A percentile compares a stretch with the other conserved stretches of the same genome.
These are phyloP conservation scores for Boletus rex-veris DNA, from an alignment of 768 basidiomycete species.

Conservation along the genomic window DNA sequence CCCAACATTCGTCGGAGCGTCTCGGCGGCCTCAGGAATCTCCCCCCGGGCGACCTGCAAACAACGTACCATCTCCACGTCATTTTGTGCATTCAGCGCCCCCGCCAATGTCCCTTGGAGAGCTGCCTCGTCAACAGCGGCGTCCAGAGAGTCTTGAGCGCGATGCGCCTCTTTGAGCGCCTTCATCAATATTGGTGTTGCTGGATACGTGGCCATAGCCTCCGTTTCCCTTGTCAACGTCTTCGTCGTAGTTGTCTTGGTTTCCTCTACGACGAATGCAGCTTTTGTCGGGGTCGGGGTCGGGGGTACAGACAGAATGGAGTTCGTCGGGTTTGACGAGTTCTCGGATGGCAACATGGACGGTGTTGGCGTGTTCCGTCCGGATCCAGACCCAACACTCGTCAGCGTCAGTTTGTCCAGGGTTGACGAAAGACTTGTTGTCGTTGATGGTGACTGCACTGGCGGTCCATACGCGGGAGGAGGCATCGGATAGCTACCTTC, in stretches of 20 bases:
- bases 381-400: background rate
- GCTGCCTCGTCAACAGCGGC: conserved; percentile 22
- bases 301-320: background rate
- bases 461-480: conserved; percentile 5
- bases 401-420: background rate
- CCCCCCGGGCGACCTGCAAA: conserved; percentile 21
- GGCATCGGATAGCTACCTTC: background rate
- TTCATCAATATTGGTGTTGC: background rate
- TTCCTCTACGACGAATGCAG: conserved; percentile 7
- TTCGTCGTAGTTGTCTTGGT: background rate
- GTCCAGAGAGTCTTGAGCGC: conserved; percentile 22
- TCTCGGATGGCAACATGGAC: background rate
- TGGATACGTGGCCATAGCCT: background rate
- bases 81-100: conserved; percentile 11
- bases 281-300: conserved; percentile 12
- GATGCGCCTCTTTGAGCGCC: conserved; percentile 18
- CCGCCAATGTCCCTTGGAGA: conserved; percentile 17
- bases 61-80: conserved; percentile 22
- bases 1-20: conserved; percentile 21
- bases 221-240: background rate
- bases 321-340: background rate
- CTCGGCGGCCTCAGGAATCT: conserved; percentile 24
- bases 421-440: background rate
- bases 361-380: background rate
- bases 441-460: background rate